Percentiles rank a stretch among this genome's conserved stretches.
phyloP scores from a whole-genome alignment of 192 early-diverging fungal species.

The Podila epigama region DNA sequence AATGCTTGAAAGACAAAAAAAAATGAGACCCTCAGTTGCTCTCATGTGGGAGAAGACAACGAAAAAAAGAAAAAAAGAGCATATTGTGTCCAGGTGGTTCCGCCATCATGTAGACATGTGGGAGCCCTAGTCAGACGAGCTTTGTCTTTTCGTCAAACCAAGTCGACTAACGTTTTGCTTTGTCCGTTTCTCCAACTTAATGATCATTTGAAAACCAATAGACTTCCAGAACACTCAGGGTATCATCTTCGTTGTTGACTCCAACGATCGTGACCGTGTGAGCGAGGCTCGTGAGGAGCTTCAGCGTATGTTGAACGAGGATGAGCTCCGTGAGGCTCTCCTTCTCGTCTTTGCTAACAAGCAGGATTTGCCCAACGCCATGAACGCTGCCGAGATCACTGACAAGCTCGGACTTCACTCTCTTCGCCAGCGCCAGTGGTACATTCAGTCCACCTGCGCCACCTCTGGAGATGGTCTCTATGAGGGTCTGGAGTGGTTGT shows the following conservation, averaged over 20 bases:
- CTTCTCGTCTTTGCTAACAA: slow-evolving; percentile 99
- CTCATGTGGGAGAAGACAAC: neutral
- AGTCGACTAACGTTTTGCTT: slow-evolving; percentile 1
- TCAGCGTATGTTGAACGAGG: slow-evolving; percentile 94
- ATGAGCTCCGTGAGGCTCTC: slow-evolving; percentile 91
- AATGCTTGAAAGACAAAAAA: no score
- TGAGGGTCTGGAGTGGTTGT: slow-evolving; percentile 97
- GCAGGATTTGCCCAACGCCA: slow-evolving; percentile 97
- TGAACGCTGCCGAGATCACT: slow-evolving; percentile 92
- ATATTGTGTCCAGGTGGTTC: neutral
- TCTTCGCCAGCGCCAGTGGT: slow-evolving; percentile 87
- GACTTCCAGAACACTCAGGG: slow-evolving; percentile 98
- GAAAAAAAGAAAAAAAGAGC: slow-evolving; percentile 4
- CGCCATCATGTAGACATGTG: neutral
- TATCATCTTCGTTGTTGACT: slow-evolving; percentile 98
- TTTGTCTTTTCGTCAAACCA: no score
- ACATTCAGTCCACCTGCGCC: slow-evolving; percentile 93
- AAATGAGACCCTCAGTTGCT: no score
- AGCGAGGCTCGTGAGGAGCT: slow-evolving; percentile 94
- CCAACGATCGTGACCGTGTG: slow-evolving; percentile 95
- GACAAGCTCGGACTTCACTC: slow-evolving; percentile 91
- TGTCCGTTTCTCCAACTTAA: no score
- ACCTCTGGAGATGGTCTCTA: slow-evolving; percentile 95
- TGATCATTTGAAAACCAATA: no score
- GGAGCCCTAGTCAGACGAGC: neutral